Percentiles rank a stretch among this genome's conserved stretches.
Conservation (phyloP, 768 basidiomycete genomes). For the Rubroboletus pulcherrimus region DNA sequence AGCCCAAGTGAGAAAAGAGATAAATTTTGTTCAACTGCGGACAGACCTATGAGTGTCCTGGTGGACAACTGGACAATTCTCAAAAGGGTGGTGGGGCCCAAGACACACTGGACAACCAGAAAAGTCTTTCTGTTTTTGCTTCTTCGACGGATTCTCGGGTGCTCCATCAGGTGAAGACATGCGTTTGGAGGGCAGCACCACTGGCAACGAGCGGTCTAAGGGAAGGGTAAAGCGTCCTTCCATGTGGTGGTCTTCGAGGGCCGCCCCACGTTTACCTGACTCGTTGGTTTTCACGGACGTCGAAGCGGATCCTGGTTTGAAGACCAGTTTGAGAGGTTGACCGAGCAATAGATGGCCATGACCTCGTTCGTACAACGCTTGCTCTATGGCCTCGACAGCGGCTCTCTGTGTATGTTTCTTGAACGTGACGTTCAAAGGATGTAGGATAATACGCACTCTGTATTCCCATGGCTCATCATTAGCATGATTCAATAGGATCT, state of each 20-base stretch:
- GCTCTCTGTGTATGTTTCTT: constrained; percentile 40
- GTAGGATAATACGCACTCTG: constrained; percentile 42
- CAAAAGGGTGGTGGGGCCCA: constrained; percentile 42
- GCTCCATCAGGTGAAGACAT: constrained; percentile 29
- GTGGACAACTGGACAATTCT: constrained; percentile 53
- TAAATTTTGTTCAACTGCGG: not conserved
- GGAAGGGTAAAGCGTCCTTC: not conserved
- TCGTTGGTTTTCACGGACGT: constrained; percentile 12
- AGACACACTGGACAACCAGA: constrained; percentile 48
- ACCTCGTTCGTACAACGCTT: constrained; percentile 54
- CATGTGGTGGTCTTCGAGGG: not conserved
- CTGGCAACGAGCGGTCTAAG: not conserved
- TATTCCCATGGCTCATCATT: constrained; percentile 64
- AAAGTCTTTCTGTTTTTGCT: constrained; percentile 28
- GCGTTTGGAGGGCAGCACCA: constrained; percentile 34
- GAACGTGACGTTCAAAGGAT: constrained; percentile 5
- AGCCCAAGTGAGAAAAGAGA: constrained; percentile 7
- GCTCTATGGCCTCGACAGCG: constrained; percentile 69
- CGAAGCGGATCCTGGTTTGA: constrained; percentile 22
- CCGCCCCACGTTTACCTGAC: not conserved
- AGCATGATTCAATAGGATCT: constrained; percentile 59
- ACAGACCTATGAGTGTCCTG: constrained; percentile 54
- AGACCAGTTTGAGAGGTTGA: constrained; percentile 60
- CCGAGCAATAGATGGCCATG: constrained; percentile 53
- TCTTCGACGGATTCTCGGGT: constrained; percentile 34